Base-by-base conservation (phyloP, 2,329 filamentous ascomycete genomes). In the Xylariaceae sp. region DNA sequence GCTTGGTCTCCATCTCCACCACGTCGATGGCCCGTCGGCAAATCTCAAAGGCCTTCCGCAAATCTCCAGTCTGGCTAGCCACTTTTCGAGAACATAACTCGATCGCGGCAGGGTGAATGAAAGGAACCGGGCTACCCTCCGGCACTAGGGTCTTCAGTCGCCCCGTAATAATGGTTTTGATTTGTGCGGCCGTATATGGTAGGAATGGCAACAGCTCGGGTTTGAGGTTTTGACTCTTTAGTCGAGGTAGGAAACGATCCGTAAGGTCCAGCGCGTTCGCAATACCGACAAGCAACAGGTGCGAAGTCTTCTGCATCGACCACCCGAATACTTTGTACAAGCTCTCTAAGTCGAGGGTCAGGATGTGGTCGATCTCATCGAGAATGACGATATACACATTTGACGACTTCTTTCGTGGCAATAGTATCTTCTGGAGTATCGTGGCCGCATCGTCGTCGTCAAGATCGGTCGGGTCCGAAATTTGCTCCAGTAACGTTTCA, bases 271-370 rank as follows among this genome's bases (percentile, higher is more conserved):
- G 80, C 3, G 94, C 94, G 70, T 99, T 99, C 67, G 94, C 94
- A 69, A 99, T 96, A 52, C 94, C 94, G 53, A 99, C 84, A 15
- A 99, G 79, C 41, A 94, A 79, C 4, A 99, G 85, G 17, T 84
- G 85, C 0, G 94, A 97, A 1, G 84, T 83, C 64, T 86, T 86
- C 63, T 90, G 85, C 69, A 99, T 78, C 1, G 94, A 95, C 92
- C 93, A 97, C 72, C 97, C 92, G 67, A 99, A 97, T n/a, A 99
- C 80, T 62, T 86, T 89, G 75, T 97, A 97, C 11, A 99, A 79
- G 57, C 94, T 88, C 66, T 95, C 91, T 60, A 94, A 78, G 66
- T 97, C 93, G 64, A 96, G 80, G 1, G 90, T 93, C 47, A 99
- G 80, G 53, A 99, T 86, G 70, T 96, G 90, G 69, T 99, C 94